These are phyloP conservation scores for Mortierella antarctica DNA, from an alignment of 192 early-diverging fungal genomes.

Conservation along the genomic window DNA sequence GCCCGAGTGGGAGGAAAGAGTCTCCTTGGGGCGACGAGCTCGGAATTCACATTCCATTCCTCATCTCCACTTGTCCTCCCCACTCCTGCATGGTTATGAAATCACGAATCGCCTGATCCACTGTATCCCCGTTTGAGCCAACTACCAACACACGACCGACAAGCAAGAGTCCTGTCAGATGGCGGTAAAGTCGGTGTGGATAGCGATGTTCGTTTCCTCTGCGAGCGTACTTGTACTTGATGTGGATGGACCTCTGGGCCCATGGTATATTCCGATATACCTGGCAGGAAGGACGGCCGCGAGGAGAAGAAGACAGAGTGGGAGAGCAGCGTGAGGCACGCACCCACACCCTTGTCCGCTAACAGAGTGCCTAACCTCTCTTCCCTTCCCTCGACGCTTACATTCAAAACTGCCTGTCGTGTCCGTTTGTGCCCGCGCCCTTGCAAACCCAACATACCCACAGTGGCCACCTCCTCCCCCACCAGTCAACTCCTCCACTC, in stretches of 20 bases:
- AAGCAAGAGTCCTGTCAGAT: background rate
- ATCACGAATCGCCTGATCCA: background rate
- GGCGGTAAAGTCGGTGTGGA: slow-evolving; percentile 25
- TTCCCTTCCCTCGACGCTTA: no score
- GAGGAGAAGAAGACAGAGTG: background rate
- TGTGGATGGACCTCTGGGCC: no score
- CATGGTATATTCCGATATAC: no score
- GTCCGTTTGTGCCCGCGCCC: background rate
- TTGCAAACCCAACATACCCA: no score
- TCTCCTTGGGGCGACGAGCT: no score
- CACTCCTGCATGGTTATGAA: background rate
- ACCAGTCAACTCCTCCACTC: background rate
- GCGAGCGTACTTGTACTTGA: no score
- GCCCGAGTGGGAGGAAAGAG: no score
- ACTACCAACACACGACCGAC: background rate
- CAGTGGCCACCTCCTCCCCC: background rate
- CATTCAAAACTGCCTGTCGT: no score
- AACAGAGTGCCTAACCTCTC: no score
- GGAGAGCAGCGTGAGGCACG: background rate
- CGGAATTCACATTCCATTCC: background rate
- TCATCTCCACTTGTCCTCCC: background rate
- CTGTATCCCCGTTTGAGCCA: slow-evolving; percentile 19
- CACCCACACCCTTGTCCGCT: background rate
- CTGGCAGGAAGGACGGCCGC: background rate
- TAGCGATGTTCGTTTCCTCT: background rate